Conservation (phyloP, 2,329 filamentous ascomycete genomes). For the Sporothrix globosa region DNA sequence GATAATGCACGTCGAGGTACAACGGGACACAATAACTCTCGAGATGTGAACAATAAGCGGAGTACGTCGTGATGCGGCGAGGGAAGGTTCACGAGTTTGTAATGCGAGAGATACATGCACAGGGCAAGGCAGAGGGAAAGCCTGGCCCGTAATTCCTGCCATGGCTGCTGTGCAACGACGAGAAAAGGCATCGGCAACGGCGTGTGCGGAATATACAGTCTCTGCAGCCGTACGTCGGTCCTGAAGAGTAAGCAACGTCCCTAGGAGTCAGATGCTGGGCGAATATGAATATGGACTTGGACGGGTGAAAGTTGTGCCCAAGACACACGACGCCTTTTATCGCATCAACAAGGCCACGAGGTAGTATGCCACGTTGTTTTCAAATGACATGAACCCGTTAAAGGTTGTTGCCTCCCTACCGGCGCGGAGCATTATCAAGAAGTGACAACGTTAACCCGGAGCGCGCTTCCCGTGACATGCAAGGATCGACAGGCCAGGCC, state of each 20-base stretch:
- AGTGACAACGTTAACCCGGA: neutral
- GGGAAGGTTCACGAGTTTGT: too few relatives aligned
- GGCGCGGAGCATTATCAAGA: neutral
- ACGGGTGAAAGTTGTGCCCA: neutral
- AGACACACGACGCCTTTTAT: neutral
- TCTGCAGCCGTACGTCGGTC: neutral
- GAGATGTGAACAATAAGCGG: neutral
- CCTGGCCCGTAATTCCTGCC: neutral
- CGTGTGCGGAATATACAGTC: too few relatives aligned
- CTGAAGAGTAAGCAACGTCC: neutral
- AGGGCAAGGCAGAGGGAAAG: neutral
- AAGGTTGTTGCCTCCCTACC: neutral
- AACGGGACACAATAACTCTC: neutral
- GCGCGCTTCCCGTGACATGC: neutral
- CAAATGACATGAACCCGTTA: neutral
- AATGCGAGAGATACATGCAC: neutral
- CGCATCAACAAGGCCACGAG: neutral
- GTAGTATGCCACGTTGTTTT: neutral
- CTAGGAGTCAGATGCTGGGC: too few relatives aligned
- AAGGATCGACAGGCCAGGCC: neutral
- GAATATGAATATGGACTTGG: too few relatives aligned
- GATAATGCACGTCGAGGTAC: conserved; percentile 24
- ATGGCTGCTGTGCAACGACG: conserved; percentile 27
- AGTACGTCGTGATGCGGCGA: neutral
- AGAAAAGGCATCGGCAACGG: neutral